Evolutionary conservation across 768 basidiomycete genomes (phyloP).

Genomic region (Cytidiella melzeri): DNA sequence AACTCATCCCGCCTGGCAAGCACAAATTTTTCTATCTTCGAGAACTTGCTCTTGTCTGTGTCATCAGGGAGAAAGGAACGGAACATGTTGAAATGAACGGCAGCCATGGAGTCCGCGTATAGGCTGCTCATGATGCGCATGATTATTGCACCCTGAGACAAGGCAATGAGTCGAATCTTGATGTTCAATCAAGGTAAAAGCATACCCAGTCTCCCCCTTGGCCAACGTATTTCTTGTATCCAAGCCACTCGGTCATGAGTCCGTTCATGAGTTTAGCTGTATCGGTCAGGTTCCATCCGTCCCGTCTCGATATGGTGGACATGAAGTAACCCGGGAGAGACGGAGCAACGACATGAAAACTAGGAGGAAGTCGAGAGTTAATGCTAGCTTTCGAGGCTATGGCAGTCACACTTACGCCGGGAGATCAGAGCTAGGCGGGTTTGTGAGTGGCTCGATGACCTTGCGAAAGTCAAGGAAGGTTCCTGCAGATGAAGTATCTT

Average conservation of each 20-base stretch:
- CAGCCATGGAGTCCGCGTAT: neutral
- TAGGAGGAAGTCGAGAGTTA: neutral
- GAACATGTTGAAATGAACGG: neutral
- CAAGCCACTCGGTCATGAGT: constrained; percentile 23
- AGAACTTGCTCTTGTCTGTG: neutral
- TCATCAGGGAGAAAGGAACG: neutral
- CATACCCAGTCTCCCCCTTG: constrained; percentile 21
- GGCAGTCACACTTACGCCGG: constrained; percentile 5
- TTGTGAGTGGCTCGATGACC: constrained; percentile 20
- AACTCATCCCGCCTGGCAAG: constrained; percentile 6
- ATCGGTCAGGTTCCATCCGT: constrained; percentile 22
- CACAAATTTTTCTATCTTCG: constrained; percentile 3
- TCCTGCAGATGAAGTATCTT: constrained; percentile 1
- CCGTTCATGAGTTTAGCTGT: constrained; percentile 23
- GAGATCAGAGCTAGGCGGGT: constrained; percentile 9
- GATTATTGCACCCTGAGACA: neutral
- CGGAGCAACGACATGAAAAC: constrained; percentile 22
- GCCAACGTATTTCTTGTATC: constrained; percentile 19
- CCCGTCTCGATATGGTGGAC: constrained; percentile 18
- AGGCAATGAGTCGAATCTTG: neutral
- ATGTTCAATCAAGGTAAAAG: neutral
- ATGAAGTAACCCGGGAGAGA: constrained; percentile 24
- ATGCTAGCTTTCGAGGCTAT: neutral
- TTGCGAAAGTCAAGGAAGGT: constrained; percentile 20
- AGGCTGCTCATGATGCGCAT: neutral